These are phyloP conservation scores for Boletus fagicola DNA, from an alignment of 768 basidiomycete genomes.

Conservation along the genomic window DNA sequence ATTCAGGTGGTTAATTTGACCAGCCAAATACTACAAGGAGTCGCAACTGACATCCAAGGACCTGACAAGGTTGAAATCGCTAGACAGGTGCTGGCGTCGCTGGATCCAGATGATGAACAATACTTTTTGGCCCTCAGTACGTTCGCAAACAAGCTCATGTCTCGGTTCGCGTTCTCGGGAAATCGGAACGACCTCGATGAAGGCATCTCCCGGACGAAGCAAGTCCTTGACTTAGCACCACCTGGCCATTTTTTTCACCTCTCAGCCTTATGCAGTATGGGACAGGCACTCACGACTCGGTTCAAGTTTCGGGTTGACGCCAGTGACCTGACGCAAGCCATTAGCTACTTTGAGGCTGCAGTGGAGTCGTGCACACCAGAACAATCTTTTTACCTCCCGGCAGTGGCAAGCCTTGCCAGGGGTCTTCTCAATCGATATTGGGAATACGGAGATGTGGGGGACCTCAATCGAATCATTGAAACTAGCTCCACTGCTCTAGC, in stretches of 20 bases:
- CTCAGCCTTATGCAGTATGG: conserved; percentile 17
- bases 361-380: conserved; percentile 13
- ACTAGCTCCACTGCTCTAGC: conserved; percentile 8
- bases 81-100: conserved; percentile 8
- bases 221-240: conserved; percentile 22
- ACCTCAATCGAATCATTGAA: conserved; percentile 20
- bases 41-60: background rate
- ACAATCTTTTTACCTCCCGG: conserved; percentile 13
- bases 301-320: conserved; percentile 23
- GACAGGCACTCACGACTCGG: conserved; percentile 14
- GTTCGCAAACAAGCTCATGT: conserved; percentile 13
- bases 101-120: conserved; percentile 1
- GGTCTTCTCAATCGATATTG: conserved; percentile 21
- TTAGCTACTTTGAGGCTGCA: conserved; percentile 10
- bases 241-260: conserved; percentile 21
- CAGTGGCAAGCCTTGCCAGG: conserved; percentile 17
- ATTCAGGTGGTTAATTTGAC: background rate
- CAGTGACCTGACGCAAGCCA: conserved; percentile 25
- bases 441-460: conserved; percentile 18
- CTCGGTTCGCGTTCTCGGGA: conserved; percentile 24
- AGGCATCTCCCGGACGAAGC: conserved; percentile 17
- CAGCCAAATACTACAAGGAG: conserved; percentile 1
- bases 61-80: conserved; percentile 12
- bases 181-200: conserved; percentile 27
- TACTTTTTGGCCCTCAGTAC: conserved; percentile 12